Evolutionary conservation across 106 monocot genomes (phyloP), one percentile per base, ranked within the genome.

Genomic region (Narthecium ossifragum): DNA sequence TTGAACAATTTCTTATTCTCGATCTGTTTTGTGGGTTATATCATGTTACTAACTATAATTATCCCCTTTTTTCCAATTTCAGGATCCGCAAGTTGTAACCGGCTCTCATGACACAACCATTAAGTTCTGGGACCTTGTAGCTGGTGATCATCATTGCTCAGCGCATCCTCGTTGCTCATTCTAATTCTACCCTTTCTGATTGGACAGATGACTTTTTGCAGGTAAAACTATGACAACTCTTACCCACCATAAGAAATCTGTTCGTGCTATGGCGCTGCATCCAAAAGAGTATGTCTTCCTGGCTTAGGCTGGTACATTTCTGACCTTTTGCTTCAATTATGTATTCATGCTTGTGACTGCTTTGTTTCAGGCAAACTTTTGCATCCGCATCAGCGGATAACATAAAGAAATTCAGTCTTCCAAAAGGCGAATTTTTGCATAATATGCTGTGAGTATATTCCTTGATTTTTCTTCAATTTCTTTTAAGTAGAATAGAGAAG

Each of bases 11-110:
- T n/a, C n/a, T n/a, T n/a, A n/a, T n/a, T n/a, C n/a, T n/a, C n/a
- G n/a, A n/a, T n/a, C n/a, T n/a, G n/a, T n/a, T n/a, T n/a, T n/a
- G n/a, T n/a, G n/a, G n/a, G n/a, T n/a, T n/a, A n/a, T n/a, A n/a
- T n/a, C n/a, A n/a, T n/a, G n/a, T n/a, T n/a, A n/a, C n/a, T n/a
- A n/a, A n/a, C n/a, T n/a, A n/a, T n/a, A n/a, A n/a, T n/a, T n/a
- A n/a, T n/a, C n/a, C n/a, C n/a, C n/a, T n/a, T n/a, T n/a, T n/a
- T n/a, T n/a, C n/a, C n/a, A n/a, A n/a, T 71, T 80, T 86, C 84
- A 98, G 96, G 90, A 98, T 73, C 96, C 96, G 34, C 90, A 98
- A 56, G 96, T 98, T 60, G 83, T 98, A 39, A 98, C 96, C 53
- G 96, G 96, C 27, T 98, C 96, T 56, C 96, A 98, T 81, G 96